Evolutionary conservation across 805 yeast species (phyloP).

Genomic region (Saturnispora zaruensis): DNA sequence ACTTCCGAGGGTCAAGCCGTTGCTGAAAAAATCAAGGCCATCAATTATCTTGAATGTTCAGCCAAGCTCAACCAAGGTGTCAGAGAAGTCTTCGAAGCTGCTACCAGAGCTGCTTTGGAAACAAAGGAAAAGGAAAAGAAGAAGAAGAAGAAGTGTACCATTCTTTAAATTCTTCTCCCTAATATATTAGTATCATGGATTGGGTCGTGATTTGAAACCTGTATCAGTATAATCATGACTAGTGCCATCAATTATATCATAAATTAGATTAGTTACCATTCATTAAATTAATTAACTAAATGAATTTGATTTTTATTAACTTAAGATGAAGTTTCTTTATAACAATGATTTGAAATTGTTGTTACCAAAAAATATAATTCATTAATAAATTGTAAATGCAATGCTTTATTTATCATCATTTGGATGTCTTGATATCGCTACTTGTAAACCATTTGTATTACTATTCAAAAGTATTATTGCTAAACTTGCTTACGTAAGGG

Average conservation of each 20-base stretch:
- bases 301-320: background rate
- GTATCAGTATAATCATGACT: background rate
- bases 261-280: background rate
- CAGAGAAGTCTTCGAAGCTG: constrained; percentile 85
- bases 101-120: constrained; percentile 82
- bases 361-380: background rate
- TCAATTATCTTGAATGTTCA: constrained; percentile 83
- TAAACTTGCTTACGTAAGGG: too few species aligned
- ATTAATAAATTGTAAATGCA: too few species aligned
- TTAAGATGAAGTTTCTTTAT: background rate
- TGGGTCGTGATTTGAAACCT: background rate
- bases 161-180: constrained; percentile 41
- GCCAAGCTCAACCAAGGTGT: constrained; percentile 90
- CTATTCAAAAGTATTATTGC: too few species aligned
- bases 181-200: background rate
- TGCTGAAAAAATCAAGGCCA: constrained; percentile 84
- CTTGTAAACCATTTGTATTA: too few species aligned
- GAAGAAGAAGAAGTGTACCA: constrained; percentile 64
- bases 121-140: constrained; percentile 48
- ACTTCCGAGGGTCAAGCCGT: constrained; percentile 77
- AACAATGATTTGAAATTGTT: background rate
- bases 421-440: too few species aligned
- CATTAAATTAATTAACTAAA: background rate
- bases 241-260: background rate
- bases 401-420: too few species aligned